These are phyloP conservation scores for Fusarium domesticum DNA, from an alignment of 2,329 filamentous ascomycete genomes.

Conservation along the genomic window DNA sequence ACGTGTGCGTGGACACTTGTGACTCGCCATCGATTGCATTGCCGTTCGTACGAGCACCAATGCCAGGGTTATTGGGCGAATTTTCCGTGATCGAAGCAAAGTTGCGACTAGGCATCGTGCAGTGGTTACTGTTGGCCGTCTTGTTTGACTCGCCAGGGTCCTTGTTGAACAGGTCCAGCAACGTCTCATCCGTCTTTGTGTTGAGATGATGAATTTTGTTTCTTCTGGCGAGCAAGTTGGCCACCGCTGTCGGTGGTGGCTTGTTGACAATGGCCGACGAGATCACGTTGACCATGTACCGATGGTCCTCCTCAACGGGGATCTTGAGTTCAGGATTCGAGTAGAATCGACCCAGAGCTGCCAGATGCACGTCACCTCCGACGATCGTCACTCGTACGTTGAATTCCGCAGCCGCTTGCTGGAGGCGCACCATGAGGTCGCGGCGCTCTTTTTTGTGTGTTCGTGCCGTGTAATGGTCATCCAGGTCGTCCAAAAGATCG, in stretches of 20 bases:
- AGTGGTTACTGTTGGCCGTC: constrained; percentile 71
- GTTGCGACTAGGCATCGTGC: constrained; percentile 90
- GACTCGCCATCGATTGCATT: constrained; percentile 18
- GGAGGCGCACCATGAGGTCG: constrained; percentile 73
- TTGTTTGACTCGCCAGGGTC: constrained; percentile 78
- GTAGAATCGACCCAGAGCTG: constrained; percentile 91
- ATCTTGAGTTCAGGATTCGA: constrained; percentile 78
- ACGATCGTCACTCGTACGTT: constrained; percentile 89
- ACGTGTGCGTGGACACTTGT: constrained; percentile 25
- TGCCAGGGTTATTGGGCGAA: constrained; percentile 52
- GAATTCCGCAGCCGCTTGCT: constrained; percentile 79
- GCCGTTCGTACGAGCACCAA: constrained; percentile 24
- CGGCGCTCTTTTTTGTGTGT: constrained; percentile 89
- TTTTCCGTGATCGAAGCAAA: constrained; percentile 91
- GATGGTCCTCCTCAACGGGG: constrained; percentile 75
- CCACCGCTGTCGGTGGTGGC: constrained; percentile 81
- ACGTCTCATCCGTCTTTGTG: constrained; percentile 79
- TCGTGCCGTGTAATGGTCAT: constrained; percentile 92
- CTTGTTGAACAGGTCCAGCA: constrained; percentile 87
- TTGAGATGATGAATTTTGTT: constrained; percentile 78
- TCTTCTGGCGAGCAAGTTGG: constrained; percentile 83
- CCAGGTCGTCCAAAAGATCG: constrained; percentile 86
- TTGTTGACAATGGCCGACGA: constrained; percentile 96
- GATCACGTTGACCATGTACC: constrained; percentile 93
- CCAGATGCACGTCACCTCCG: constrained; percentile 90